Percentiles rank a stretch among this genome's conserved stretches.
These are phyloP conservation scores for Colletotrichum gloeosporioides DNA, from an alignment of 2,329 filamentous ascomycete genomes.

Conservation along the genomic window DNA sequence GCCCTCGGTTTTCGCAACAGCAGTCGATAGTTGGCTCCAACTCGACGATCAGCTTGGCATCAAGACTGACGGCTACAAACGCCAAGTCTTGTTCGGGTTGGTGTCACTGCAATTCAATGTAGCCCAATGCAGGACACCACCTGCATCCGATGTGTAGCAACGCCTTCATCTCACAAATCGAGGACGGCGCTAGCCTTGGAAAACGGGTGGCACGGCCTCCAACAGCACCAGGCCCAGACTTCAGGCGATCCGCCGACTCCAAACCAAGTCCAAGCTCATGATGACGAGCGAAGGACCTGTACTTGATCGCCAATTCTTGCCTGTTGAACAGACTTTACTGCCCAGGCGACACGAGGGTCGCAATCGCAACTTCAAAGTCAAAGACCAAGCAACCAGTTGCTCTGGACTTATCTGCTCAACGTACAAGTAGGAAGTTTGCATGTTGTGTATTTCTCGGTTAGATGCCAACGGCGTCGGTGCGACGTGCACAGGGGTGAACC, in stretches of 20 bases:
- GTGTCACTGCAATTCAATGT: neutral
- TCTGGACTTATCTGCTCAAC: neutral
- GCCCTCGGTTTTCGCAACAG: neutral
- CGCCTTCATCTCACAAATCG: neutral
- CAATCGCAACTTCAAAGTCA: neutral
- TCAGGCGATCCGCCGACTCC: neutral
- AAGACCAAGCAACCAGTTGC: neutral
- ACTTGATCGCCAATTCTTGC: neutral
- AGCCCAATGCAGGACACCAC: neutral
- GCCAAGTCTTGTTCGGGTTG: neutral
- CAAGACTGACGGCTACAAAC: fast-evolving
- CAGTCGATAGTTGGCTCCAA: neutral
- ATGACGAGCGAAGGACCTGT: neutral
- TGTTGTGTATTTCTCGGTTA: neutral
- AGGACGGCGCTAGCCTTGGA: neutral
- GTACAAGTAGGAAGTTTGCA: neutral
- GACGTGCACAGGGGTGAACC: neutral
- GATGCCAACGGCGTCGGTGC: neutral
- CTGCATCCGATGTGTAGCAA: neutral
- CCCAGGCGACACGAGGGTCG: neutral
- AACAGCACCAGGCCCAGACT: neutral
- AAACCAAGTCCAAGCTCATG: neutral
- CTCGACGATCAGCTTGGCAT: neutral
- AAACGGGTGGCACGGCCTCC: neutral
- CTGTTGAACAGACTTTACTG: neutral